These are phyloP conservation scores for Cubamyces lactineus DNA, from an alignment of 768 basidiomycete species.

Conservation along the genomic window DNA sequence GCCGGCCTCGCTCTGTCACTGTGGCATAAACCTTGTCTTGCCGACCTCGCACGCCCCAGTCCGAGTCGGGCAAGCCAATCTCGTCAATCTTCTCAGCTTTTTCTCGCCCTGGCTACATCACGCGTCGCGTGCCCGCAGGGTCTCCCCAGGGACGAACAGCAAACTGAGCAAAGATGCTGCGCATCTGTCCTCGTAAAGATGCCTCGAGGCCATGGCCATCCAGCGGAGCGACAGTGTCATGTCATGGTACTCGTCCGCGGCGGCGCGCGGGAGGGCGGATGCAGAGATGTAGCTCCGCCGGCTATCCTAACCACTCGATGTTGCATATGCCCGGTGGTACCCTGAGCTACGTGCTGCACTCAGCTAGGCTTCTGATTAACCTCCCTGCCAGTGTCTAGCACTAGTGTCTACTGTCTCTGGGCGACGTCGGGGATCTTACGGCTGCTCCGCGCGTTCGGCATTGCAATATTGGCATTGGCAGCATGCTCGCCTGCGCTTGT, in stretches of 20 bases:
- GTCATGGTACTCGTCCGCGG: neutral
- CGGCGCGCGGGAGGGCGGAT: neutral
- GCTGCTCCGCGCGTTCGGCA: no score
- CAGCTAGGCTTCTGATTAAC: slow-evolving; percentile 1
- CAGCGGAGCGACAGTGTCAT: neutral
- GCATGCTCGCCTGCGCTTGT: neutral
- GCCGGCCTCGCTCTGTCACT: no score
- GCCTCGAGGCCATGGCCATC: no score
- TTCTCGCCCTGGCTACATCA: neutral
- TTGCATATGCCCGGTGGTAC: no score
- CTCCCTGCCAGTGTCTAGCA: neutral
- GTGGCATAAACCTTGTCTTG: no score
- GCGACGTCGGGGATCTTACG: neutral
- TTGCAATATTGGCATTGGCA: no score
- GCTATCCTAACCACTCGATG: neutral
- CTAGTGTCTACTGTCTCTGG: neutral
- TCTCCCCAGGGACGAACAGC: neutral
- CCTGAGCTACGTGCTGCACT: no score
- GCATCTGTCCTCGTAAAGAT: no score
- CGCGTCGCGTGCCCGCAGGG: neutral
- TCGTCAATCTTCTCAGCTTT: no score
- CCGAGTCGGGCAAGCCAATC: no score
- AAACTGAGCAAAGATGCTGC: neutral
- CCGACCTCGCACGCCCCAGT: no score
- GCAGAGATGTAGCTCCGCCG: slow-evolving; percentile 18